Evolutionary conservation across 257 asterid genomes (phyloP).

Genomic region (Fraxinus americana): DNA sequence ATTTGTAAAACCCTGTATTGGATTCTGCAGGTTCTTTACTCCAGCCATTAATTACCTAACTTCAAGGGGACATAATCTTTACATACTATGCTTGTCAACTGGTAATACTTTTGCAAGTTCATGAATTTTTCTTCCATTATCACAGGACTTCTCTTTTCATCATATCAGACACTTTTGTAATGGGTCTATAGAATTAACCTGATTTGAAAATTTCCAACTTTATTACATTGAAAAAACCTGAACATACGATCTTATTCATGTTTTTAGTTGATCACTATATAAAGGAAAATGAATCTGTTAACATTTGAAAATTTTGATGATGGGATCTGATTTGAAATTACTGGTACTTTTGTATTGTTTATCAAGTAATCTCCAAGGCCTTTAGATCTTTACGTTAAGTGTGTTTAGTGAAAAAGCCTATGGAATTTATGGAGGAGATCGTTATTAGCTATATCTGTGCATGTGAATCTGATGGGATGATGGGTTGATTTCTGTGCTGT

Average conservation of each 20-base stretch:
- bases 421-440: neutral
- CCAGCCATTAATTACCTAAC: constrained; percentile 72
- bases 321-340: neutral
- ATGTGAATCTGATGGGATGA: neutral
- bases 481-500: neutral
- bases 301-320: neutral
- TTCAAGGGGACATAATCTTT: constrained; percentile 62
- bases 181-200: neutral
- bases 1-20: neutral
- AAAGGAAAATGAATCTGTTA: neutral
- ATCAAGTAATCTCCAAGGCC: neutral
- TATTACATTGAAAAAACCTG: neutral
- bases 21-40: constrained; percentile 78
- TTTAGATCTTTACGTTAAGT: neutral
- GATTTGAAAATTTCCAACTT: neutral
- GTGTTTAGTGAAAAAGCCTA: neutral
- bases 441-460: neutral
- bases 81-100: constrained; percentile 76
- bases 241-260: neutral
- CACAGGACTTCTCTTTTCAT: neutral
- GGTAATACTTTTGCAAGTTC: constrained; percentile 46
- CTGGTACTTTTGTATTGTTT: neutral
- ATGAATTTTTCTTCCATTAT: constrained; percentile 4
- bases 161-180: neutral
- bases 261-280: neutral